Conservation (phyloP, 371 early-diverging fungal species). For the Mortierella sp. region DNA sequence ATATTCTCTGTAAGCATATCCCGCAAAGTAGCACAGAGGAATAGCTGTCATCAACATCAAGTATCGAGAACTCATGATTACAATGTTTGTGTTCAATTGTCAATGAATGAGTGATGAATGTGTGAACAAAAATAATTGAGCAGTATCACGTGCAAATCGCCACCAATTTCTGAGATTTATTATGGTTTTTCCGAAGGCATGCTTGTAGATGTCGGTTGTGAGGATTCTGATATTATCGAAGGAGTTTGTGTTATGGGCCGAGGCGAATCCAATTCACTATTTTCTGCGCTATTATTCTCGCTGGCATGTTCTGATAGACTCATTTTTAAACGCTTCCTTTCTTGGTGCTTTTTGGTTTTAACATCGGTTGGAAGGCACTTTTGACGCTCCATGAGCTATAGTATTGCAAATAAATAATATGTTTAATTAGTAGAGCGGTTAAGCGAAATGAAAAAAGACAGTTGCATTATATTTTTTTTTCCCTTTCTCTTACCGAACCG, state of each 20-base stretch:
- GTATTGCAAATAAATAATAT: not conserved
- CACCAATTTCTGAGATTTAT: not conserved
- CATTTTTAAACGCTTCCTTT: slow-evolving; percentile 35
- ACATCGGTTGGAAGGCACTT: slow-evolving; percentile 48
- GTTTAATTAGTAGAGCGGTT: no score
- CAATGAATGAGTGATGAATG: no score
- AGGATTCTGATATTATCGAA: not conserved
- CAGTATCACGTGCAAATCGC: not conserved
- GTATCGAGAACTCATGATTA: slow-evolving; percentile 38
- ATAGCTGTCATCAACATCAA: slow-evolving; percentile 40
- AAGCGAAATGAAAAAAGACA: not conserved
- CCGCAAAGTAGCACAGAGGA: slow-evolving; percentile 52
- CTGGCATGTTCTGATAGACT: slow-evolving; percentile 23
- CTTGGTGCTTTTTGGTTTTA: slow-evolving; percentile 41
- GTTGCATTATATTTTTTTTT: not conserved
- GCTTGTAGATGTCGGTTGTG: not conserved
- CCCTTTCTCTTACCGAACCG: slow-evolving; percentile 22
- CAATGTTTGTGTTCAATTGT: not conserved
- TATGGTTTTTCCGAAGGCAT: not conserved
- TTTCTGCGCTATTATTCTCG: slow-evolving; percentile 32
- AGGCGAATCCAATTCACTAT: slow-evolving; percentile 34
- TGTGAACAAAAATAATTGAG: not conserved
- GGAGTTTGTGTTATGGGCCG: not conserved
- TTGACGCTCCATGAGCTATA: slow-evolving; percentile 47
- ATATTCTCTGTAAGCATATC: slow-evolving; percentile 48